These are phyloP conservation scores for rapeseed (Brassica napus) DNA, from an alignment of 345 rosid genomes.

Conservation along the genomic window Da-Ae NC_063440.1:17028001-17028500, in stretches of 20 bases:
- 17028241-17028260: not conserved
- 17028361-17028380: constrained; percentile 89
- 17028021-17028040: constrained; percentile 99
- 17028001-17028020: constrained; percentile 92
- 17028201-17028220: constrained; percentile 65
- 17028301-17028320: constrained; percentile 99
- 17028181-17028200: constrained; percentile 86
- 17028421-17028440: not conserved
- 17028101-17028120: constrained; percentile 95
- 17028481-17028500: not conserved
- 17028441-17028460: not conserved
- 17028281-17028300: constrained; percentile 55
- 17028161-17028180: constrained; percentile 97
- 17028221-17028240: not conserved
- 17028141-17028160: constrained; percentile 98
- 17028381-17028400: constrained; percentile 99
- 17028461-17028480: not conserved
- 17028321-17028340: constrained; percentile 96
- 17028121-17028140: constrained; percentile 96
- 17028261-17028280: not conserved
- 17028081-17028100: constrained; percentile 93
- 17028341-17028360: constrained; percentile 95
- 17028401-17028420: constrained; percentile 43
- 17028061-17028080: constrained; percentile 79
- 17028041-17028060: constrained; percentile 92